phyloP scores from a whole-genome alignment of 179 eudicot genomes.

The Pouteria campechiana region DNA sequence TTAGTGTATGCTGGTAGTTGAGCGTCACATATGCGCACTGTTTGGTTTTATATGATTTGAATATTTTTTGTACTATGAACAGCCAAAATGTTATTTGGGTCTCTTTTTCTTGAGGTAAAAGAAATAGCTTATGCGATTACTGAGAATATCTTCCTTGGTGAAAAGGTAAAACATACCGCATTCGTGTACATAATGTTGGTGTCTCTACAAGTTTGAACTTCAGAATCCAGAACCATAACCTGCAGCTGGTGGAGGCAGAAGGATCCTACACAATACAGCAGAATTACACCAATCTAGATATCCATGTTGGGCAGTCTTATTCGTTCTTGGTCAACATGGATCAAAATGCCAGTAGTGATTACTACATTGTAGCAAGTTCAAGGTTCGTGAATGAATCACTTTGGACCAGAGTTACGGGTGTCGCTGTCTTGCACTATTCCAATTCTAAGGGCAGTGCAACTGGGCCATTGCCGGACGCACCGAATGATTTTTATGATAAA shows the following conservation, averaged over 20 bases:
- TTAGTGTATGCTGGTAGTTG: no score
- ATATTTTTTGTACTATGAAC: no score
- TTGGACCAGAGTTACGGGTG: slow-evolving; percentile 55
- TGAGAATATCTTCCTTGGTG: no score
- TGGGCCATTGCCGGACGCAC: slow-evolving; percentile 57
- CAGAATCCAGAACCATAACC: slow-evolving; percentile 54
- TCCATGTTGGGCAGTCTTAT: slow-evolving; percentile 60
- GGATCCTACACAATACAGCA: slow-evolving; percentile 65
- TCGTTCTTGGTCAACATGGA: slow-evolving; percentile 55
- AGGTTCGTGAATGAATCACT: slow-evolving; percentile 42
- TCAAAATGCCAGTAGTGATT: slow-evolving; percentile 60
- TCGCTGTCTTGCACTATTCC: slow-evolving; percentile 41
- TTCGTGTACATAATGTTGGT: slow-evolving; percentile 59
- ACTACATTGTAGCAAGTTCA: slow-evolving; percentile 57
- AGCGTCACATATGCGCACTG: no score
- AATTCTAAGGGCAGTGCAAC: slow-evolving; percentile 59
- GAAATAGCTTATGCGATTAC: no score
- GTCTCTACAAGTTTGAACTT: slow-evolving; percentile 56
- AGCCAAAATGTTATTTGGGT: no score
- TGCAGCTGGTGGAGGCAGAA: slow-evolving; percentile 49
- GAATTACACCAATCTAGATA: slow-evolving; percentile 55
- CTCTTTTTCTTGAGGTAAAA: no score
- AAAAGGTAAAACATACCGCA: slow-evolving; percentile 57
- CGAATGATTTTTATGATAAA: slow-evolving; percentile 48
- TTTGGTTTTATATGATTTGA: no score